A percentile compares a stretch with the other conserved stretches of the same genome.
Conservation (phyloP, 2,329 filamentous ascomycete genomes). For the Colletotrichum salicis region DNA sequence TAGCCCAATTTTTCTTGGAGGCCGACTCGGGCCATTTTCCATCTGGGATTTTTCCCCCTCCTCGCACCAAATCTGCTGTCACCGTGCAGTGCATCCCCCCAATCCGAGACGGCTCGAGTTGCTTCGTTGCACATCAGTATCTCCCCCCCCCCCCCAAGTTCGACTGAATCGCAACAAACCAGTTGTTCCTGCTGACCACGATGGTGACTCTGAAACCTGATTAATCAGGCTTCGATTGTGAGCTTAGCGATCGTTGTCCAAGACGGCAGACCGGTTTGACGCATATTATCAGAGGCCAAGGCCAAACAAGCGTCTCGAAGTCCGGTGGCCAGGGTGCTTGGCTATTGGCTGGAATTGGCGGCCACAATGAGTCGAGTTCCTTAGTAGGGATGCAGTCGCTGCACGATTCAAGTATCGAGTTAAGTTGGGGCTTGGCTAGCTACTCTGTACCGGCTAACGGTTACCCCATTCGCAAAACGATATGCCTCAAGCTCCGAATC, state of each 20-base stretch:
- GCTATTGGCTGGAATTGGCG: conserved; percentile 10
- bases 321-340: conserved; percentile 12
- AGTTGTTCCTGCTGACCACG: background rate
- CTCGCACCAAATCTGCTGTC: background rate
- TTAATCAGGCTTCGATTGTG: conserved; percentile 3
- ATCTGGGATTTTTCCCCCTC: background rate
- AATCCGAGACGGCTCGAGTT: conserved; percentile 19
- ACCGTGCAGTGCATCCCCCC: background rate
- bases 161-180: conserved; percentile 18
- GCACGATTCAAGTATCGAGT: conserved; percentile 33
- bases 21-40: conserved; percentile 26
- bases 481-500: conserved; percentile 12
- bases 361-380: conserved; percentile 12
- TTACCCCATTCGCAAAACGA: conserved; percentile 21
- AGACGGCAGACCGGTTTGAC: background rate
- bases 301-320: conserved; percentile 22
- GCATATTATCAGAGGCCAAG: conserved; percentile 4
- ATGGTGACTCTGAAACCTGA: conserved; percentile 12
- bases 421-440: conserved; percentile 17
- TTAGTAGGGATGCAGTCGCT: conserved; percentile 28
- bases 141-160: background rate
- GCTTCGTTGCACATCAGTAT: conserved; percentile 11
- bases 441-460: conserved; percentile 9
- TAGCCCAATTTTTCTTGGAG: conserved; percentile 20
- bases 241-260: background rate